Base-by-base conservation (phyloP, 1,284 basidiomycete species). In the Fomitopsis palustris region DNA sequence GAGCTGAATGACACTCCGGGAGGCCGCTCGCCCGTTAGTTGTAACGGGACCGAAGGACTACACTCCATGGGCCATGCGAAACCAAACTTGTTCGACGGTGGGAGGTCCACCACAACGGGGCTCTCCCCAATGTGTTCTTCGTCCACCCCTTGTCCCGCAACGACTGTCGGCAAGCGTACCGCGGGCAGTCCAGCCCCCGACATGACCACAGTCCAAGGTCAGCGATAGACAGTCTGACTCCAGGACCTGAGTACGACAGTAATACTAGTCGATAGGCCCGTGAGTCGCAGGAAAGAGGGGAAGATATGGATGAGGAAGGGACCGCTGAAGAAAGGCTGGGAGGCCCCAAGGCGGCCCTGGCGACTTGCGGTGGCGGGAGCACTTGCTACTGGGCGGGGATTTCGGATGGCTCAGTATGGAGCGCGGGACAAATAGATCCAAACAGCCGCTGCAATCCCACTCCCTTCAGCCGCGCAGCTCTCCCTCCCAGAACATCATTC, bases 1-100 rank as follows among this genome's bases (percentile, higher is more conserved):
- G 80, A 81, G 64, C 76, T 78, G 61, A 78, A 71, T 52, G 71
- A 65, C 29, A 64, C 63, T 10, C 41, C 52, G 61, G 69, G 60
- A 66, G 74, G 62, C 63, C 79, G 74, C 65, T 77, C 74, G 31
- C 66, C 57, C 42, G 72, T 62, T 27, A 65, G 65, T 35, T 71
- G 73, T n/a, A 71, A 66, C 51, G 71, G 72, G 54, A 69, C 65
- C 12, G 74, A 62, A 27, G 74, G 72, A 5, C 75, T 70, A 19
- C 74, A 68, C 37, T 81, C 80, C 29, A 72, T 68, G 38, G 81
- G 75, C 80, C 79, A 83, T 23, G 81, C 77, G 56, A 84, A 70
- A 10, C 75, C 77, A 66, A 83, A 84, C 69, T 81, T 82, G 72
- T 67, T 79, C 37, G 75, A 70, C 27, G 74, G 65, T 52, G 75